Evolutionary conservation across 164 flowering plant genomes (phyloP).

Genomic region (grape (Vitis vinifera)): ASM3070453v1 NC_081811.1:2815501-2816000

Average conservation of each 20-base stretch:
- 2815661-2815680: not conserved
- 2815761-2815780: conserved; percentile 28
- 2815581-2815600: too few relatives aligned
- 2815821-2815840: conserved; percentile 27
- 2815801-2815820: conserved; percentile 30
- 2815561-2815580: too few relatives aligned
- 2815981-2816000: not conserved
- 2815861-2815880: conserved; percentile 39
- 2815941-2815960: conserved; percentile 26
- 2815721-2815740: conserved; percentile 14
- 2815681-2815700: conserved; percentile 23
- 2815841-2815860: conserved; percentile 46
- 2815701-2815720: conserved; percentile 13
- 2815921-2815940: conserved; percentile 35
- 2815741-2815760: conserved; percentile 28
- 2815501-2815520: too few relatives aligned
- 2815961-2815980: not conserved
- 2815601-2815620: too few relatives aligned
- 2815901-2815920: conserved; percentile 23
- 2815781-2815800: conserved; percentile 21
- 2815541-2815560: too few relatives aligned
- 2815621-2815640: not conserved
- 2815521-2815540: too few relatives aligned
- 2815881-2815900: conserved; percentile 36
- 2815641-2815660: conserved; percentile 4